Base-by-base conservation (phyloP, 805 yeast species). In the Phaffomyces thermotolerans region DNA sequence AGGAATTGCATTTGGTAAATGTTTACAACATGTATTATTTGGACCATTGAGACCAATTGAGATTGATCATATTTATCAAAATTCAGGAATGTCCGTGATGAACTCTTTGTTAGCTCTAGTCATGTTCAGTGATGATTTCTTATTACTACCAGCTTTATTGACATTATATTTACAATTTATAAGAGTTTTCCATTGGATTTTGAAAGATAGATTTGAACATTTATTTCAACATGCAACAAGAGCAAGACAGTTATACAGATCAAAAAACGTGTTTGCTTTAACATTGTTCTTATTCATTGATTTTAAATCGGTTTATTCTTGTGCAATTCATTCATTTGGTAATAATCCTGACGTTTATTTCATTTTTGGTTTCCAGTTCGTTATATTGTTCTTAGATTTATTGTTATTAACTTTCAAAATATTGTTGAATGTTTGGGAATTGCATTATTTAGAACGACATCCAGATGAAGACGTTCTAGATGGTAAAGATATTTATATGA, bases 21-120 rank as follows among this genome's bases (percentile, higher is more conserved):
- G 71, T 8, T 49, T 80, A 0, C 83, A 80, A 39, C 49, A 62
- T 24, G 2, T 79, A 0, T 53, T 87, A 32, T 88, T 89, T 66
- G 96, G 96, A 0, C 79, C 78, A 44, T 65, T 91, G 41, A 69
- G 95, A 44, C 63, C 79, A 14, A 71, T 84, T 30, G 99, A 91
- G 59, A 62, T 73, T 42, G 95, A 90, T 52, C 90, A 84, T 56
- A 71, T 78, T 41, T 76, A 72, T 59, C 95, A 75, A 58, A 72
- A 79, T 58, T 70, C 76, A 41, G 84, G 81, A 71, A 78, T 66
- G 43, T 73, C 85, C 3, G 66, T 83, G 18, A 77, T 85, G 34
- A 79, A 79, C 52, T 72, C 83, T 43, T 58, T 87, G 40, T 63
- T 83, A 56, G 72, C 79, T 13, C 60, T 77, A 15, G 72, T 80